Percentiles rank a stretch among this genome's conserved stretches.
Conservation (phyloP, 2,329 filamentous ascomycete species). For the Hymenoscyphus albidus region DNA sequence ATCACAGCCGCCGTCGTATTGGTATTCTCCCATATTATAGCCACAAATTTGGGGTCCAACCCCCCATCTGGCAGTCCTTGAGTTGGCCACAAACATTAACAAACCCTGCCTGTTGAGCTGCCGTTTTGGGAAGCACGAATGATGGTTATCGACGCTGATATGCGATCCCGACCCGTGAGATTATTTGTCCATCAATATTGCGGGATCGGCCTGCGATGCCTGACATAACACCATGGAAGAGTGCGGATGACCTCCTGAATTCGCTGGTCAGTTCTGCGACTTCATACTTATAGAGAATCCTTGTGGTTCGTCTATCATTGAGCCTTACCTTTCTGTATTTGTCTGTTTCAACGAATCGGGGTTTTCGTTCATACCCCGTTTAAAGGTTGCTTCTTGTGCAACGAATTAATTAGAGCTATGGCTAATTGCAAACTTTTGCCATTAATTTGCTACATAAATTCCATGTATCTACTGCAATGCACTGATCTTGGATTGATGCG, state of each 20-base stretch:
- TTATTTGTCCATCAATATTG: too few species aligned
- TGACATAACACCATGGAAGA: not conserved
- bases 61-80: not conserved
- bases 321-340: not conserved
- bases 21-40: not conserved
- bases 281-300: too few species aligned
- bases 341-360: not conserved
- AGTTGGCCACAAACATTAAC: not conserved
- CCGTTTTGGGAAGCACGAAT: too few species aligned
- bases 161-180: too few species aligned
- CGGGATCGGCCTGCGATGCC: too few species aligned
- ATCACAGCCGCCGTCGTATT: not conserved
- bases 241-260: not conserved
- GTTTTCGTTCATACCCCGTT: not conserved
- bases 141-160: too few species aligned
- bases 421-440: not conserved
- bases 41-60: too few species aligned
- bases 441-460: too few species aligned
- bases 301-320: not conserved
- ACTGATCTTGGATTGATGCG: too few species aligned
- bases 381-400: not conserved
- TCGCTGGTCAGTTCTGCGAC: not conserved
- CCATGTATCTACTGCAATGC: too few species aligned
- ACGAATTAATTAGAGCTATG: not conserved
- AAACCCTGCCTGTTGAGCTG: not conserved